A percentile compares a stretch with the other conserved stretches of the same genome.
Evolutionary conservation across 2,329 filamentous ascomycete species (phyloP).

Genomic region (Nothomitra cinnamomea): DNA sequence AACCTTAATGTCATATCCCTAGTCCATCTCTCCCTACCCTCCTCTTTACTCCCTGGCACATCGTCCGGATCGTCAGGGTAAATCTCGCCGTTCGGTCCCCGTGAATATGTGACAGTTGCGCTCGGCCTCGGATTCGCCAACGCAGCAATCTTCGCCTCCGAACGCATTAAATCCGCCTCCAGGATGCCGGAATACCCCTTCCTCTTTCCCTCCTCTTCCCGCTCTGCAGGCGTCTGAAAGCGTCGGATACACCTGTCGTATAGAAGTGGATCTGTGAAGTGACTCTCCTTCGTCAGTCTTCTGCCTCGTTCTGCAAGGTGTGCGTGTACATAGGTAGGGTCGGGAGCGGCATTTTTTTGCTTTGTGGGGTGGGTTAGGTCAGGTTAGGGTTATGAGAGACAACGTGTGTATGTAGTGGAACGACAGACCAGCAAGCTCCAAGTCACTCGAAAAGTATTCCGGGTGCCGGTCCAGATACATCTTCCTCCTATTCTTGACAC

Average conservation of each 20-base stretch:
- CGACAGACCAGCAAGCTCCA: slow-evolving; percentile 41
- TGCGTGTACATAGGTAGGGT: neutral
- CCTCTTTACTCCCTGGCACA: slow-evolving; percentile 40
- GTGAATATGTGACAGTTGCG: slow-evolving; percentile 32
- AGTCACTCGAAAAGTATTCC: slow-evolving; percentile 47
- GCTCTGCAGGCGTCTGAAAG: slow-evolving; percentile 57
- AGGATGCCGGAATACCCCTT: slow-evolving; percentile 68
- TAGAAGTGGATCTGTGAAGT: slow-evolving; percentile 53
- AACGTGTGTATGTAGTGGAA: slow-evolving; percentile 15
- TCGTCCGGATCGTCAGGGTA: slow-evolving; percentile 41
- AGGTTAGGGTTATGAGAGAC: neutral
- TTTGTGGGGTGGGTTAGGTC: neutral
- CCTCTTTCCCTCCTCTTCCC: slow-evolving; percentile 51
- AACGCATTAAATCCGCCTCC: slow-evolving; percentile 59
- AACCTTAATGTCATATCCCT: slow-evolving; percentile 60
- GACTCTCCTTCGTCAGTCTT: neutral
- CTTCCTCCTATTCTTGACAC: slow-evolving; percentile 58
- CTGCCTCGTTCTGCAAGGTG: neutral
- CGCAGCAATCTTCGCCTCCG: slow-evolving; percentile 56
- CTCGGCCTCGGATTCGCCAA: slow-evolving; percentile 52
- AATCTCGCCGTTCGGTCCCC: slow-evolving; percentile 37
- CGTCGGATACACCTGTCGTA: slow-evolving; percentile 67
- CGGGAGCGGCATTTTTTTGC: slow-evolving; percentile 9
- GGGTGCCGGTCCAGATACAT: slow-evolving; percentile 58
- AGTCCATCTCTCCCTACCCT: slow-evolving; percentile 52